Percentiles rank a stretch among this genome's conserved stretches.
These are phyloP conservation scores for Suillus tomentosus DNA, from an alignment of 768 basidiomycete genomes.

Conservation along the genomic window DNA sequence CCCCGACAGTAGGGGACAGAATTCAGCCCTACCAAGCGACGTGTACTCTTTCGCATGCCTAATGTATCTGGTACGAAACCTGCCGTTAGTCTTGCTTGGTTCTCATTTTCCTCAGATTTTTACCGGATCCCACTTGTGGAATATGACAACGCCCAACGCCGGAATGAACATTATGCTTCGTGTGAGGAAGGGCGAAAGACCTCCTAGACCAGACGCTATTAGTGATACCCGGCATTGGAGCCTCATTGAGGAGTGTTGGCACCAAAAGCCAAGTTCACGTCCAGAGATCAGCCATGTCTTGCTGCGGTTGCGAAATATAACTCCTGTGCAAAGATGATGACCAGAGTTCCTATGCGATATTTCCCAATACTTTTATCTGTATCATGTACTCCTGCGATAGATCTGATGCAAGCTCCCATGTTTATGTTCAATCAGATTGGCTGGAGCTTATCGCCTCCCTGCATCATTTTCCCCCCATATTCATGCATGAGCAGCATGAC, in stretches of 20 bases:
- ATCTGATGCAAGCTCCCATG: not conserved
- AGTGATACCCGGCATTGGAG: not conserved
- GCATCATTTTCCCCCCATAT: too few relatives aligned
- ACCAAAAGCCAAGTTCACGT: not conserved
- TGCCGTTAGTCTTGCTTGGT: not conserved
- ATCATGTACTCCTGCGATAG: not conserved
- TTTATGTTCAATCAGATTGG: too few relatives aligned
- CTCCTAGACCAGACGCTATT: not conserved
- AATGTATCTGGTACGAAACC: conserved; percentile 2
- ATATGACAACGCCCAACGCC: not conserved
- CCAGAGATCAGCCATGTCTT: not conserved
- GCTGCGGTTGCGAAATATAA: conserved; percentile 11
- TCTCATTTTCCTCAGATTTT: not conserved
- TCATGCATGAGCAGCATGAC: too few relatives aligned
- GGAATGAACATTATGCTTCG: rapidly evolving
- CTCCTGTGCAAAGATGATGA: not conserved
- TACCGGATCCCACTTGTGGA: not conserved
- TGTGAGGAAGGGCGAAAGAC: not conserved
- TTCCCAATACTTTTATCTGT: not conserved
- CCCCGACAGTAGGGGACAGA: not conserved
- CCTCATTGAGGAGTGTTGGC: not conserved
- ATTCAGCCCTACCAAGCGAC: not conserved
- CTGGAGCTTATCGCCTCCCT: too few relatives aligned
- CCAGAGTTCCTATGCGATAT: not conserved
- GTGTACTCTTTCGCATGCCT: conserved; percentile 8